Conservation (phyloP, 768 basidiomycete genomes). For the Pisolithus orientalis region DNA sequence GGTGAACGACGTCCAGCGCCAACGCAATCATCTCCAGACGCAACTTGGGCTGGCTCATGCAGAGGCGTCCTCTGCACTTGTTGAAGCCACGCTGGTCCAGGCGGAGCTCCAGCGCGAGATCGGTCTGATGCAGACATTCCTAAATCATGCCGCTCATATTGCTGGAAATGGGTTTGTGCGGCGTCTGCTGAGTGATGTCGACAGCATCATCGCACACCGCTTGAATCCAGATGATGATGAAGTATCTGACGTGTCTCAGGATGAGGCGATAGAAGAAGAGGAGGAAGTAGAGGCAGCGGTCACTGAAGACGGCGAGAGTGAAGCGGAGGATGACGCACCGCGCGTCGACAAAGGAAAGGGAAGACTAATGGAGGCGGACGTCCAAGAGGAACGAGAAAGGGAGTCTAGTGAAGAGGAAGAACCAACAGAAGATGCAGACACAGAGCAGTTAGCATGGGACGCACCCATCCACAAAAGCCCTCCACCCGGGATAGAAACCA, state of each 20-base stretch:
- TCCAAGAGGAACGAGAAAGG: neutral
- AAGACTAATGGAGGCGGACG: neutral
- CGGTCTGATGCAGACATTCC: constrained; percentile 17
- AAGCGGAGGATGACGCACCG: neutral
- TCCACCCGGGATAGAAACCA: neutral
- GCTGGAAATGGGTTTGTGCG: constrained; percentile 24
- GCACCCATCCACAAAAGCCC: neutral
- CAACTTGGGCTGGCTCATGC: constrained; percentile 10
- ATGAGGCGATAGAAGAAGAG: neutral
- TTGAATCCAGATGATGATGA: neutral
- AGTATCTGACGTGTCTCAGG: neutral
- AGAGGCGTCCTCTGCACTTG: constrained; percentile 18
- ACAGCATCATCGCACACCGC: constrained; percentile 6
- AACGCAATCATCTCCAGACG: constrained; percentile 16
- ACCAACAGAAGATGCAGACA: neutral
- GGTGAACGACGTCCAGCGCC: constrained; percentile 20
- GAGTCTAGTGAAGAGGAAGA: neutral
- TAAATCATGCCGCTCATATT: constrained; percentile 16
- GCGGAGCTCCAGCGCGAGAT: constrained; percentile 19
- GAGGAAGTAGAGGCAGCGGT: neutral
- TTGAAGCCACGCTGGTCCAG: constrained; percentile 22
- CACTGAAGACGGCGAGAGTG: constrained; percentile 1
- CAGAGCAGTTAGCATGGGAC: neutral
- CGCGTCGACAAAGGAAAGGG: neutral
- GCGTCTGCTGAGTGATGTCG: constrained; percentile 8